Percentiles rank a stretch among this genome's conserved stretches.
Evolutionary conservation across 805 yeast genomes (phyloP).

Genomic region (Myxozyma nipponensis): DNA sequence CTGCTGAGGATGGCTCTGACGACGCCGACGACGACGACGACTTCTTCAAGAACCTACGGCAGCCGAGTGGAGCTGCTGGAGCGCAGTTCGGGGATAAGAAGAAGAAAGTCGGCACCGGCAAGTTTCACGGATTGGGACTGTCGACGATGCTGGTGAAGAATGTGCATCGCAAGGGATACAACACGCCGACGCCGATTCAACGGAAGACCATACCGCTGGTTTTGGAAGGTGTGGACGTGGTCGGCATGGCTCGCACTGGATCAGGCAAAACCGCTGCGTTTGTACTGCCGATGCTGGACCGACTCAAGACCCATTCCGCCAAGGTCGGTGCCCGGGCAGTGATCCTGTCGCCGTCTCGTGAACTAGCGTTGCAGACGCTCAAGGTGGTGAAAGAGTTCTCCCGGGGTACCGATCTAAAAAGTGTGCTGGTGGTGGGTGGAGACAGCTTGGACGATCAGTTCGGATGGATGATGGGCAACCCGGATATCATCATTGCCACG

Average conservation of each 20-base stretch:
- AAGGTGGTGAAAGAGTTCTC: conserved; percentile 86
- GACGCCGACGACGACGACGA: conserved; percentile 45
- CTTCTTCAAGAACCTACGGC: conserved; percentile 36
- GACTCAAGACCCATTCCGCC: conserved; percentile 75
- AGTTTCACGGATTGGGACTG: conserved; percentile 59
- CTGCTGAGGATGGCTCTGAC: conserved; percentile 21
- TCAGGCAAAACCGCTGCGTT: conserved; percentile 99
- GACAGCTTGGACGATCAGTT: conserved; percentile 98
- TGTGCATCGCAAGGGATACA: conserved; percentile 79
- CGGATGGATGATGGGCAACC: conserved; percentile 84
- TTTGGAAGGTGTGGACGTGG: conserved; percentile 85
- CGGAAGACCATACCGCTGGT: conserved; percentile 90
- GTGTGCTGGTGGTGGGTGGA: conserved; percentile 88
- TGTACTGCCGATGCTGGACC: conserved; percentile 82
- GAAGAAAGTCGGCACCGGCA: conserved; percentile 43
- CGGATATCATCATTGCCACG: conserved; percentile 92
- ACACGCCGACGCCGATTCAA: conserved; percentile 96
- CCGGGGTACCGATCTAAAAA: conserved; percentile 75
- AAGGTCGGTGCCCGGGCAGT: conserved; percentile 81
- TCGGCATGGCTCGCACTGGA: conserved; percentile 99
- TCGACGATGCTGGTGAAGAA: conserved; percentile 66
- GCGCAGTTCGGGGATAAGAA: conserved; percentile 30
- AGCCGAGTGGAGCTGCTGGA: conserved; percentile 1
- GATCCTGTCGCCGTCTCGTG: conserved; percentile 91
- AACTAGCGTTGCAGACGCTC: conserved; percentile 87